phyloP scores from a whole-genome alignment of 2,329 filamentous ascomycete genomes.

The Pseudogymnoascus pannorum region DNA sequence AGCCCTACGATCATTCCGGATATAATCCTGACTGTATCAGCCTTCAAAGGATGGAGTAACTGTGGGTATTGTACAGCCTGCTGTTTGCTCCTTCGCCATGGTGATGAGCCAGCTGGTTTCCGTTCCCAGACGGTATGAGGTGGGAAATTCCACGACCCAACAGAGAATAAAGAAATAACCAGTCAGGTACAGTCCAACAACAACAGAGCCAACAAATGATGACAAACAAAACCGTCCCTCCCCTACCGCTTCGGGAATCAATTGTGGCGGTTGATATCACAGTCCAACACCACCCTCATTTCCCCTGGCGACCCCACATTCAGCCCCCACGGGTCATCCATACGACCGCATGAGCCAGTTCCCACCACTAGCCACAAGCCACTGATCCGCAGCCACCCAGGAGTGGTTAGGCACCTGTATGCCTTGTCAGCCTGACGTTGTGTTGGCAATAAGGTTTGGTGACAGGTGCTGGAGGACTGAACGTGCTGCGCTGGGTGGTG shows the following conservation, averaged over 20 bases:
- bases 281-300: background rate
- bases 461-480: background rate
- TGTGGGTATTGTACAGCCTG: no score
- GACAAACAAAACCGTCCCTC: background rate
- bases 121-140: background rate
- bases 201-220: background rate
- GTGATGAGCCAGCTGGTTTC: background rate
- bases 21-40: background rate
- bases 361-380: background rate
- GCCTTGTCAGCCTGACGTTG: slow-evolving; percentile 1
- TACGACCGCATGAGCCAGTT: background rate
- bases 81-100: background rate
- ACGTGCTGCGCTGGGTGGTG: background rate
- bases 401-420: background rate
- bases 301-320: background rate
- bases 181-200: background rate
- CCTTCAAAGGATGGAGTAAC: no score
- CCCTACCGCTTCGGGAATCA: background rate
- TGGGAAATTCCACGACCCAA: no score
- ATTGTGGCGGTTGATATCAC: background rate
- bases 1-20: background rate
- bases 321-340: background rate
- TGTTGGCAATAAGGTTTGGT: background rate
- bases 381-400: background rate
- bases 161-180: background rate